A percentile compares a stretch with the other conserved stretches of the same genome.
Evolutionary conservation across 805 yeast genomes (phyloP).

Genomic region (Kodamaea jinghongensis): DNA sequence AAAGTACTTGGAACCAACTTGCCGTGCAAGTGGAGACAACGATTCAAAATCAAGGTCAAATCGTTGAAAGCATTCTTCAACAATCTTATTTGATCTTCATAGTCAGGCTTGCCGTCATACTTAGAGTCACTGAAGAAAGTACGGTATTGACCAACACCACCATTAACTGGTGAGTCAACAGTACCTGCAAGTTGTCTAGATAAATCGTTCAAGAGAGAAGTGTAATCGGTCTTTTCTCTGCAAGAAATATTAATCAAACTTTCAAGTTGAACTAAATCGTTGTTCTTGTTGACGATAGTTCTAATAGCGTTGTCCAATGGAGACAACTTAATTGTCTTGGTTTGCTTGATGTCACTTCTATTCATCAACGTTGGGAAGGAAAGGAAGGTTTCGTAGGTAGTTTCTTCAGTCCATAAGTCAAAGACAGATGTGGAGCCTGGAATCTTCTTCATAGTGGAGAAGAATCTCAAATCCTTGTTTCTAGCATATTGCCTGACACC

Average conservation of each 20-base stretch:
- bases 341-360: conserved; percentile 63
- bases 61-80: conserved; percentile 60
- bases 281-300: conserved; percentile 62
- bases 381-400: conserved; percentile 68
- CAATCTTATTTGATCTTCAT: conserved; percentile 29
- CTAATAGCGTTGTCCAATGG: conserved; percentile 82
- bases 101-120: conserved; percentile 31
- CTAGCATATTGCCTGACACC: conserved; percentile 74
- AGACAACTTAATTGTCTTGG: conserved; percentile 56
- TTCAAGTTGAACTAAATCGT: conserved; percentile 69
- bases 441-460: conserved; percentile 65
- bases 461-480: conserved; percentile 67
- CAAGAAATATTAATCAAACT: conserved; percentile 52
- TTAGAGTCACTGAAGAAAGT: conserved; percentile 52
- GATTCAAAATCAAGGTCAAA: conserved; percentile 59
- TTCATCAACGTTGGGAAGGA: conserved; percentile 89
- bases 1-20: conserved; percentile 55
- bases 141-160: conserved; percentile 84
- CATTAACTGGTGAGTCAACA: conserved; percentile 89
- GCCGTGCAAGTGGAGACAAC: conserved; percentile 69
- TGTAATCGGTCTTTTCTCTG: conserved; percentile 48
- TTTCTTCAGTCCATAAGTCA: conserved; percentile 87
- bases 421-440: conserved; percentile 71
- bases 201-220: conserved; percentile 56
- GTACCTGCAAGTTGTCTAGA: conserved; percentile 78